These are phyloP conservation scores for Suillus fuscotomentosus DNA, from an alignment of 768 basidiomycete species.

Conservation along the genomic window DNA sequence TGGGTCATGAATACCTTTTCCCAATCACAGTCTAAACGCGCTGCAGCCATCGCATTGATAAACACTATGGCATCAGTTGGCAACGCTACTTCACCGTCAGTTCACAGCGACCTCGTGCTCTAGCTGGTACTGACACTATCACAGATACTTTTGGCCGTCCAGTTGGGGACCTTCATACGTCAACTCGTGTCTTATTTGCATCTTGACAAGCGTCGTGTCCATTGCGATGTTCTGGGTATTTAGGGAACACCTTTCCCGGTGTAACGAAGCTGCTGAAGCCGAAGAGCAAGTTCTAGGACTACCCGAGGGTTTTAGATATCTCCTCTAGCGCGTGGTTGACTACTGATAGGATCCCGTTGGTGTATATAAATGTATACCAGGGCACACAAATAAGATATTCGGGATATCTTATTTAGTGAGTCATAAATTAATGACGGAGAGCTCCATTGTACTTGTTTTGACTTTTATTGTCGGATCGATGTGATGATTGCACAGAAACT, in stretches of 20 bases:
- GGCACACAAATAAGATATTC: background rate
- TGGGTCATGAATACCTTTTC: conserved; percentile 61
- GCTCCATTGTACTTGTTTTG: background rate
- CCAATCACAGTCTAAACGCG: conserved; percentile 79
- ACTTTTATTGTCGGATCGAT: background rate
- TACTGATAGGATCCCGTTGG: background rate
- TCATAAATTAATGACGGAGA: background rate
- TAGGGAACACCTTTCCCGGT: conserved; percentile 37
- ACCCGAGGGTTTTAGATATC: conserved; percentile 42
- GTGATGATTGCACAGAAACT: background rate
- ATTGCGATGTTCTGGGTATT: conserved; percentile 50
- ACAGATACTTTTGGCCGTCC: conserved; percentile 64
- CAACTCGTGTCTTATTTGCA: conserved; percentile 71
- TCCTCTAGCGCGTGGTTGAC: conserved; percentile 30
- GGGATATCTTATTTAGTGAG: background rate
- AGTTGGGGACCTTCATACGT: conserved; percentile 69
- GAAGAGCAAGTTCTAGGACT: conserved; percentile 35
- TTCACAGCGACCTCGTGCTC: conserved; percentile 18
- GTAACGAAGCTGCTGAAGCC: conserved; percentile 39
- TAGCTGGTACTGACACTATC: background rate
- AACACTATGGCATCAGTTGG: conserved; percentile 79
- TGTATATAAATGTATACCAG: background rate
- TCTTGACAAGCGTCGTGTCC: conserved; percentile 48
- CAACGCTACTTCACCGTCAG: conserved; percentile 77
- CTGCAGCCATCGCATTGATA: conserved; percentile 76